phyloP scores from a whole-genome alignment of 306 rosid genomes.

The Notholithocarpus densiflorus region DNA sequence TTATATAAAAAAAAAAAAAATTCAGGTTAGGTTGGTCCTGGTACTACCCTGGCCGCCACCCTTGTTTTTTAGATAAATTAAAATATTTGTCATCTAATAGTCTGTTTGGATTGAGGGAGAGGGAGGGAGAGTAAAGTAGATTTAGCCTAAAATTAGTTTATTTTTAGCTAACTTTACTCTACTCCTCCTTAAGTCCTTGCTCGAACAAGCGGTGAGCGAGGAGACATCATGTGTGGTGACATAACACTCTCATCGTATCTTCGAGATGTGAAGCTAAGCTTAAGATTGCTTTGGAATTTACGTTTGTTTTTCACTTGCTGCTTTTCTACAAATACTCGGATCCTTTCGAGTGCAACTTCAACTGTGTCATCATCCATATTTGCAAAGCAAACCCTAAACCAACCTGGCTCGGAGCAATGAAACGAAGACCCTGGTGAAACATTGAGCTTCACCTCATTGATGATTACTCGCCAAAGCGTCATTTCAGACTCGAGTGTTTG shows the following conservation, averaged over 20 bases:
- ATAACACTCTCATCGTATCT: constrained; percentile 48
- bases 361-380: constrained; percentile 75
- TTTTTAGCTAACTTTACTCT: too few relatives aligned
- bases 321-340: constrained; percentile 39
- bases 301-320: constrained; percentile 31
- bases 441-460: constrained; percentile 78
- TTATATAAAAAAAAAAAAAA: too few relatives aligned
- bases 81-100: too few relatives aligned
- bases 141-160: too few relatives aligned
- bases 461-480: constrained; percentile 59
- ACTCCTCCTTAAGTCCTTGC: too few relatives aligned
- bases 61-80: too few relatives aligned
- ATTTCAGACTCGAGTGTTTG: constrained; percentile 59
- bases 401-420: constrained; percentile 72
- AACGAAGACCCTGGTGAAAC: constrained; percentile 92
- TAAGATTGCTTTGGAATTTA: constrained; percentile 35
- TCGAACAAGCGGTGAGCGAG: constrained; percentile 75
- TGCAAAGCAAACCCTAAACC: constrained; percentile 95
- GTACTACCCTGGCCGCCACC: too few relatives aligned
- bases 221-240: constrained; percentile 62
- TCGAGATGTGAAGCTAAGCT: constrained; percentile 47
- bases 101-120: too few relatives aligned
- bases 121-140: too few relatives aligned
- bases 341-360: constrained; percentile 58
- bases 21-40: too few relatives aligned